Base-by-base conservation (phyloP, 2,329 filamentous ascomycete species). In the Colletotrichum melonis region DNA sequence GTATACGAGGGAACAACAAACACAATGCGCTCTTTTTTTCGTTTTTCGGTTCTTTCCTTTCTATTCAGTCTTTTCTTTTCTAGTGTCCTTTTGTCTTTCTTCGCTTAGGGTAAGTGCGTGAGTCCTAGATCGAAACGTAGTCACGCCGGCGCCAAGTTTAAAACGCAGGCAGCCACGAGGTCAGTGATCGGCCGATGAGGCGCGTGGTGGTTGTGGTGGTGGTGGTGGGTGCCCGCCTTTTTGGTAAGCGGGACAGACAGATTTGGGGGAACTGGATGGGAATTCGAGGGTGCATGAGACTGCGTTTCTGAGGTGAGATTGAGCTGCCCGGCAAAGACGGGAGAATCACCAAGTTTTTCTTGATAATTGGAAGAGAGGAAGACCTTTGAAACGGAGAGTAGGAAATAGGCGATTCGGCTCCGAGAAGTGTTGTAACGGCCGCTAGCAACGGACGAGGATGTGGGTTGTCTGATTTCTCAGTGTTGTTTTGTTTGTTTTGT, bases 101-200 rank as follows among this genome's bases (percentile, higher is more conserved):
- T 42, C 38, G 38, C 38, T 42, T 42, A 42, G 38, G 38, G 38
- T 19, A 58, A 58, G 14, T n/a, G 7, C 28, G 46, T 24, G 46
- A 60, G 32, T 30, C 63, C 28, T 60, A 32, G 54, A 59, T 46
- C 67, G 58, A 69, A 70, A 55, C 52, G 66, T 64, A 60, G 70
- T 70, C 70, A 73, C 70, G 66, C 70, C 35, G 67, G 49, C 70
- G 59, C 55, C 66, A 56, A 59, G 55, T 70, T 46, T 26, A 30
- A 64, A 57, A 63, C 32, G 66, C 64, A 73, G 55, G 70, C 66
- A 65, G 28, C 70, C 70, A 73, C 70, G 70, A 73, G 70, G 67
- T 65, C 70, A 65, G 54, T 35, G 70, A 73, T 73, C 70, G 60
- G 24, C 70, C 70, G 67, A 73, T 64, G 60, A 22, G 55, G 55